Conservation (phyloP, 2,329 filamentous ascomycete genomes). For the Penicillium italicum region DNA sequence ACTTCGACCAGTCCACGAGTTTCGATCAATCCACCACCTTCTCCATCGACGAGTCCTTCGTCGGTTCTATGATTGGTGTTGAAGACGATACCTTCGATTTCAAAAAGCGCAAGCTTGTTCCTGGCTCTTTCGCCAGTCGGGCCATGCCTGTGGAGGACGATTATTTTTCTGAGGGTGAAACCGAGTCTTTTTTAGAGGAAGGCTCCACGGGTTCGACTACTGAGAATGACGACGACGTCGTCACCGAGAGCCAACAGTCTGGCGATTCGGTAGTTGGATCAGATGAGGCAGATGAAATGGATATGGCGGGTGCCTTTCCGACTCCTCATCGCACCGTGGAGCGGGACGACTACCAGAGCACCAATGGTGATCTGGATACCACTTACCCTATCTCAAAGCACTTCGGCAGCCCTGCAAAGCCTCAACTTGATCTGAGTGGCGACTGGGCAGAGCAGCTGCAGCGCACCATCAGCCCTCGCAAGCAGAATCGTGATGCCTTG, state of each 20-base stretch:
- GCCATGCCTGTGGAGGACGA: conserved; percentile 54
- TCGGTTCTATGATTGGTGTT: conserved; percentile 38
- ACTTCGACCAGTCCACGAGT: conserved; percentile 31
- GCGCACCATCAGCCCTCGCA: conserved; percentile 89
- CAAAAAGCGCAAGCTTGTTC: conserved; percentile 55
- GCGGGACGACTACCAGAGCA: conserved; percentile 56
- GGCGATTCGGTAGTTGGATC: conserved; percentile 61
- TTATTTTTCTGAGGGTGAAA: conserved; percentile 36
- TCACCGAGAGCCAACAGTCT: conserved; percentile 52
- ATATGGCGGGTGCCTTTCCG: conserved; percentile 75
- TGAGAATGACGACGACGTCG: conserved; percentile 54
- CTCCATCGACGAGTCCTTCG: conserved; percentile 42
- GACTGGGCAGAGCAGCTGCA: conserved; percentile 94
- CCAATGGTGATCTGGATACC: conserved; percentile 48
- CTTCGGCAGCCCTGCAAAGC: conserved; percentile 53
- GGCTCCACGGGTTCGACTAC: conserved; percentile 79
- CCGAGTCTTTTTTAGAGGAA: conserved; percentile 87
- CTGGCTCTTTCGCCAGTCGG: conserved; percentile 74
- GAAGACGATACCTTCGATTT: conserved; percentile 59
- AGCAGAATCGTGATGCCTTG: conserved; percentile 77
- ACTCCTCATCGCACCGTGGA: conserved; percentile 72
- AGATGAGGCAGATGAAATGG: conserved; percentile 71
- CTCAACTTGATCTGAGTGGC: conserved; percentile 59
- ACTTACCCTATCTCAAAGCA: conserved; percentile 32
- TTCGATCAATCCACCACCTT: conserved; percentile 40